phyloP scores from a whole-genome alignment of 441 rosid species.

The Capsella rubella region DNA sequence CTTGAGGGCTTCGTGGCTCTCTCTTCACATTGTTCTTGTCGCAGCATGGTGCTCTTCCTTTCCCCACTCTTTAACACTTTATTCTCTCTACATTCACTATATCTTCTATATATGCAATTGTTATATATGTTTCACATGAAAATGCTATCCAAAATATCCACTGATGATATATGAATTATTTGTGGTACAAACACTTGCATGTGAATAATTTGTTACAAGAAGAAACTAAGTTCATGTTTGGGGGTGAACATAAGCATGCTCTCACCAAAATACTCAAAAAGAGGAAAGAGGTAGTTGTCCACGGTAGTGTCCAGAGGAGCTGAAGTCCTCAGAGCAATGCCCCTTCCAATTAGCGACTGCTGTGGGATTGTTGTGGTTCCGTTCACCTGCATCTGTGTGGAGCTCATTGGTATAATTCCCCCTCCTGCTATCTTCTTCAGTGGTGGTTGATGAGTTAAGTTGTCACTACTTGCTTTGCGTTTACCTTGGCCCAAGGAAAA shows the following conservation, averaged over 20 bases:
- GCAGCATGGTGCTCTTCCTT: constrained; percentile 73
- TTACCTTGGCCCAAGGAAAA: constrained; percentile 50
- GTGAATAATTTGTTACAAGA: constrained; percentile 53
- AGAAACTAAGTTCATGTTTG: constrained; percentile 63
- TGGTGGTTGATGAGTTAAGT: constrained; percentile 56
- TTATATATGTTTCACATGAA: not conserved
- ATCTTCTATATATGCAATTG: not conserved
- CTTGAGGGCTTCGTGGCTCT: constrained; percentile 76
- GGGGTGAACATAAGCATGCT: constrained; percentile 60
- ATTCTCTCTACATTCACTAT: not conserved
- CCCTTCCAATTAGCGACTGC: constrained; percentile 45
- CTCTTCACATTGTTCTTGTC: constrained; percentile 67
- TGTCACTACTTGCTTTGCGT: constrained; percentile 59
- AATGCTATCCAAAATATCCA: too few relatives aligned
- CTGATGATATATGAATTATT: not conserved
- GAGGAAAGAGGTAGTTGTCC: constrained; percentile 51
- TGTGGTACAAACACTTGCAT: constrained; percentile 7
- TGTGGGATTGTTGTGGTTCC: constrained; percentile 44
- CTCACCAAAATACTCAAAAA: constrained; percentile 62
- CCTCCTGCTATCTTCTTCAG: constrained; percentile 54
- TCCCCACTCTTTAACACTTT: constrained; percentile 50
- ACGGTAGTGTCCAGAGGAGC: constrained; percentile 46
- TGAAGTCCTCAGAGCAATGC: constrained; percentile 46
- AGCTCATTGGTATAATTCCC: constrained; percentile 55
- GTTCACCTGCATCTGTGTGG: constrained; percentile 55